These are phyloP conservation scores for Kwoniella bestiolae DNA, from an alignment of 768 basidiomycete genomes.

Conservation along the genomic window DNA sequence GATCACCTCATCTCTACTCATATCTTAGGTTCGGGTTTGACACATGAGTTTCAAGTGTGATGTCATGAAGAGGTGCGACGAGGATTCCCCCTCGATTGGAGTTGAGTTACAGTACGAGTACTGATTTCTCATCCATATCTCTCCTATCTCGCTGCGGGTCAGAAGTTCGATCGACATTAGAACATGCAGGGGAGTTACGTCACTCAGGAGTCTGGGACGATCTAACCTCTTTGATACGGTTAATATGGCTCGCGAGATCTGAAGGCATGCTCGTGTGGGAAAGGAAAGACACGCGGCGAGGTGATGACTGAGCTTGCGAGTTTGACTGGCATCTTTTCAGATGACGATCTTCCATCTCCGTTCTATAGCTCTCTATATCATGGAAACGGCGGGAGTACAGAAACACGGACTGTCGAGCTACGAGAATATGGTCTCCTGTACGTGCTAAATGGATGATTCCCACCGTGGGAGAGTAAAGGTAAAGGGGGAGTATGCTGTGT, in stretches of 20 bases:
- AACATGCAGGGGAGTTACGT: background rate
- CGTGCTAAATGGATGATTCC: background rate
- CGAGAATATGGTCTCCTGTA: no score
- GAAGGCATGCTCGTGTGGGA: background rate
- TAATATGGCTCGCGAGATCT: no score
- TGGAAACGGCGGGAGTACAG: no score
- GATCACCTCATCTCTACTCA: conserved; percentile 11
- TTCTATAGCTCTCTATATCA: no score
- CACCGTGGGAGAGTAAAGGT: background rate
- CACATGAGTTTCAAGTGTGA: no score
- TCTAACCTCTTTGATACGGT: background rate
- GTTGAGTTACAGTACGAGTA: no score
- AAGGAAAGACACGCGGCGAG: background rate
- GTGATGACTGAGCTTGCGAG: background rate
- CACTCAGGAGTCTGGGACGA: background rate
- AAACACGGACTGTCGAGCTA: no score
- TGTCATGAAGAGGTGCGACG: background rate
- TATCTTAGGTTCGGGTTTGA: conserved; percentile 5
- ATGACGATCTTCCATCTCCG: no score
- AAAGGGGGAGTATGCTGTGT: background rate
- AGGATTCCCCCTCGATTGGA: no score
- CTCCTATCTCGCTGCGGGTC: background rate
- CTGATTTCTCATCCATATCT: background rate
- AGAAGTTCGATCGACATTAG: background rate
- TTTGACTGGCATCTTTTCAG: no score